Conservation (phyloP, 805 yeast genomes). For the Yarrowia sp. region DNA sequence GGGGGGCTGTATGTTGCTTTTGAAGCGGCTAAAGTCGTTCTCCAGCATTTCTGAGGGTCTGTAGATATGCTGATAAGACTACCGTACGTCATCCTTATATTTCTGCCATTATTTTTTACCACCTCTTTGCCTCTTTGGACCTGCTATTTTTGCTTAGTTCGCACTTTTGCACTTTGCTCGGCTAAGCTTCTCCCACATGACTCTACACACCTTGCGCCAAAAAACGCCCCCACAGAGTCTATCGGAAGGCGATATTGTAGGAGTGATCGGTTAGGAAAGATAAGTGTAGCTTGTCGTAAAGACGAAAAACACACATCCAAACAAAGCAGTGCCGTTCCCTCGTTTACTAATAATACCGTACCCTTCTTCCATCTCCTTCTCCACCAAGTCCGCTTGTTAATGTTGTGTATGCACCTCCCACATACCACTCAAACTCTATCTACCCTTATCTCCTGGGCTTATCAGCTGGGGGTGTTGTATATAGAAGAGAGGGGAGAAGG, state of each 20-base stretch:
- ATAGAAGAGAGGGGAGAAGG: background rate
- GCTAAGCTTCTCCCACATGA: slow-evolving; percentile 4
- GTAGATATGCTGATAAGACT: no score
- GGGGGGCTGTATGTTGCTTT: no score
- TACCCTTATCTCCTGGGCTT: slow-evolving; percentile 37
- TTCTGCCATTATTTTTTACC: no score
- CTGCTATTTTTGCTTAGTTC: background rate
- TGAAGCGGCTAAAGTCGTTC: no score
- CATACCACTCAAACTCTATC: slow-evolving; percentile 36
- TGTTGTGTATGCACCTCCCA: slow-evolving; percentile 17
- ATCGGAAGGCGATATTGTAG: background rate
- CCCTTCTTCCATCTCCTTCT: background rate
- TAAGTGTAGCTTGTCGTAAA: no score
- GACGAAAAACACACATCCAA: background rate
- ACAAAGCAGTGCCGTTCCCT: background rate
- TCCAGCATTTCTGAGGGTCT: no score
- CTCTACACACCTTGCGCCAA: background rate
- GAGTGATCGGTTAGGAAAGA: no score
- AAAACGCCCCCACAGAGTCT: slow-evolving; percentile 7
- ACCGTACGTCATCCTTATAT: no score
- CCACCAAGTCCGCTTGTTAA: background rate
- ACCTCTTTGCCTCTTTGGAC: background rate
- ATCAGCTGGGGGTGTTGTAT: slow-evolving; percentile 28
- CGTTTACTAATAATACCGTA: background rate
- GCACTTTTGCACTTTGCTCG: no score